Base-by-base conservation (phyloP, 2,329 filamentous ascomycete genomes). In the Achaetomium macrosporum region DNA sequence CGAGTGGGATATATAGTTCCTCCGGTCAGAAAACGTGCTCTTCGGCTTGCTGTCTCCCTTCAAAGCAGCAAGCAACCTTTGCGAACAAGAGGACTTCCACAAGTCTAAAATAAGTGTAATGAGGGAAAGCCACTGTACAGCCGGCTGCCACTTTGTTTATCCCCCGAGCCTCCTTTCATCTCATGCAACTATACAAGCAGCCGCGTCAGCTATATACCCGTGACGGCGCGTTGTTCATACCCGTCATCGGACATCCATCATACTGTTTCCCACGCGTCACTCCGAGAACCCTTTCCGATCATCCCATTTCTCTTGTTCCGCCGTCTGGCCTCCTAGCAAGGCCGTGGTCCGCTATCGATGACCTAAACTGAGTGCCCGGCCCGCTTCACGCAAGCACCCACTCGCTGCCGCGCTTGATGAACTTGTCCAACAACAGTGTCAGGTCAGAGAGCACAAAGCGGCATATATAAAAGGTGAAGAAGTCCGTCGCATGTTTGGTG, bases 381-480 rank as follows among this genome's bases (percentile, higher is more conserved):
- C 3, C 8, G 15, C 7, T 15, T 44, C 15, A 71, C 8, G 63
- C 60, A 16, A 76, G 63, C 53, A 96, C 90, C 92, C 92, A 99
- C 76, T 99, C 92, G 63, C 87, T 95, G 20, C 92, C 91, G 60
- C 91, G 83, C 76, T 99, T 99, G 68, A 99, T 85, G 65, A 93
- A 97, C 68, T 97, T 99, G 69, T 99, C 93, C 61, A 99, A 76
- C 73, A 99, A 76, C 66, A 93, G 69, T 37, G 84, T 80, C 56
- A 99, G 73, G 68, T 99, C 93, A 4, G 84, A 78, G 56, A 99
- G 75, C n/a, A 91, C 90, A 67, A 99, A 99, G 16, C 93, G 86
- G 70, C 92, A 96, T 29, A 99, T 80, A 68, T 93, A 97, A 70
- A 99, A 96, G 15, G 87, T 91, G 68, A 99, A 99, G 71, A 99